A percentile compares a stretch with the other conserved stretches of the same genome.
Conservation (phyloP, 1,284 basidiomycete genomes). For the Ceratobasidium sp. region DNA sequence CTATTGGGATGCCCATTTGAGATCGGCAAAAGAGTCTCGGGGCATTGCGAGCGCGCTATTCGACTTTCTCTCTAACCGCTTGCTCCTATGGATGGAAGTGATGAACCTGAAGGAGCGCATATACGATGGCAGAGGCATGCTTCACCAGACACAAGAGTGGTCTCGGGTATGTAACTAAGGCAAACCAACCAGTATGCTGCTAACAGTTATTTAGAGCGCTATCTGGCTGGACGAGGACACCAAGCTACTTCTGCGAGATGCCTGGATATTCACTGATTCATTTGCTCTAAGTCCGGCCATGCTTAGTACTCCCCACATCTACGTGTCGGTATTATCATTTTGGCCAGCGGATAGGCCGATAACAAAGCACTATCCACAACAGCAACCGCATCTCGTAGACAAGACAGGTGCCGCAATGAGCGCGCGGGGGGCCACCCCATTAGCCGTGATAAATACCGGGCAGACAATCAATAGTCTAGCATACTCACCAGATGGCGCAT, state of each 20-base stretch:
- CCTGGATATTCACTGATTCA: neutral
- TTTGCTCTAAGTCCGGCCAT: neutral
- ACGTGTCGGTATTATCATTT: conserved; percentile 1
- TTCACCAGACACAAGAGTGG: neutral
- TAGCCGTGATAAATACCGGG: neutral
- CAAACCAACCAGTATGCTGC: neutral
- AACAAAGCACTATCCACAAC: neutral
- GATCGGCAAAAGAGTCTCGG: neutral
- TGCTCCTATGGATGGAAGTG: conserved; percentile 11
- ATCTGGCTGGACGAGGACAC: neutral
- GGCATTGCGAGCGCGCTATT: neutral
- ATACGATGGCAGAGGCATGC: neutral
- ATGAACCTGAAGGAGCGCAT: conserved; percentile 3
- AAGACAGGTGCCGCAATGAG: neutral
- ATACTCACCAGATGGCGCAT: neutral
- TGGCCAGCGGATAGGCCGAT: neutral
- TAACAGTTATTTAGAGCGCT: neutral
- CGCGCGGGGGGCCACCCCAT: neutral
- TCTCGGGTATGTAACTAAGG: neutral
- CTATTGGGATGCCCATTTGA: neutral
- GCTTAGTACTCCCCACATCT: conserved; percentile 13
- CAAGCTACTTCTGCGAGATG: neutral
- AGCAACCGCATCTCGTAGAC: neutral
- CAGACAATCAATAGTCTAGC: neutral
- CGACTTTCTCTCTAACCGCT: neutral